Conservation (phyloP, 768 basidiomycete genomes). For the Sarcodon aspratus region DNA sequence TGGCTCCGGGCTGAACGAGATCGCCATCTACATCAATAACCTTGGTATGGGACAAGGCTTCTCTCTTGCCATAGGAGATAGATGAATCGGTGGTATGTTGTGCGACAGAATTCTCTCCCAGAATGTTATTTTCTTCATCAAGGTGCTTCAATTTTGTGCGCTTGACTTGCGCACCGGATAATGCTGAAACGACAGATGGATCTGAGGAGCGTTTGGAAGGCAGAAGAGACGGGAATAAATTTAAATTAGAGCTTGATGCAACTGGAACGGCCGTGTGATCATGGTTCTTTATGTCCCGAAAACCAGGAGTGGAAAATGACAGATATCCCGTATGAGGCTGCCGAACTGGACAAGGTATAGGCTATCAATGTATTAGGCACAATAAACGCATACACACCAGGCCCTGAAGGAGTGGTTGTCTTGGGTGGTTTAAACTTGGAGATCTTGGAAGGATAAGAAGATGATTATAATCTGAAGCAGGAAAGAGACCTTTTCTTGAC, state of each 20-base stretch:
- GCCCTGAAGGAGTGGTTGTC: conserved; percentile 4
- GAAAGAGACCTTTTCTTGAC: conserved; percentile 4
- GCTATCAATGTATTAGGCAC: neutral
- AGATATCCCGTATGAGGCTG: conserved; percentile 1
- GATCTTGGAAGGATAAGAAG: neutral
- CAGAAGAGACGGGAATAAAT: neutral
- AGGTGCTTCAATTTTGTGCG: neutral
- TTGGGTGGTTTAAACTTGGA: conserved; percentile 10
- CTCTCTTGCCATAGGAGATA: too few species aligned
- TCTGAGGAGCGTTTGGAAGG: neutral
- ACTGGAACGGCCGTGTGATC: too few species aligned
- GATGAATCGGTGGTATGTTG: neutral
- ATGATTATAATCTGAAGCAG: neutral
- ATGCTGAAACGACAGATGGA: neutral
- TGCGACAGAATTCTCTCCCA: neutral
- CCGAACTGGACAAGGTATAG: neutral
- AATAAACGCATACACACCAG: conserved; percentile 1
- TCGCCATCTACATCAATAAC: too few species aligned
- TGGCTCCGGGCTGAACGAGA: too few species aligned
- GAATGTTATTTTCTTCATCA: neutral
- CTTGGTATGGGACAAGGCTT: too few species aligned
- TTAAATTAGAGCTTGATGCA: too few species aligned
- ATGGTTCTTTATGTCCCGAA: too few species aligned
- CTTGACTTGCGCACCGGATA: neutral
- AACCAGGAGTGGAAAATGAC: neutral